Base-by-base conservation (phyloP, 768 basidiomycete genomes). In the Trametes cingulata region DNA sequence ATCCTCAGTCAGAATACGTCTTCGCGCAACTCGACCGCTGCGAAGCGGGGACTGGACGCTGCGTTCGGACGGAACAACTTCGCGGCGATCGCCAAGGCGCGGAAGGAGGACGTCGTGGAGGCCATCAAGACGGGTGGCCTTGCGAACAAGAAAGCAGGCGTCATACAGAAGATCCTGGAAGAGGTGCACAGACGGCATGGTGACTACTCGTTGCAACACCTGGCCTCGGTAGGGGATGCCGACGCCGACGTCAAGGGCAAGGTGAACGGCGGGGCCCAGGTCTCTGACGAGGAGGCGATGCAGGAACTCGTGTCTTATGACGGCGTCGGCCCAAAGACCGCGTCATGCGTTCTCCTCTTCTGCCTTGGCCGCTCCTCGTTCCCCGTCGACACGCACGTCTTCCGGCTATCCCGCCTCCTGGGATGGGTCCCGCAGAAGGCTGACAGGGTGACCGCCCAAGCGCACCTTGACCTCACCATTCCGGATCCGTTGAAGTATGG, bases 371-470 rank as follows among this genome's bases (percentile, higher is more conserved):
- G 85, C n/a, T 75, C 82, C 45, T 81, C 82, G 0, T 86, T 86
- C 56, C 83, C 85, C 0, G 85, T 87, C 49, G 85, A 87, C 60
- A 87, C 85, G 8, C 85, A 86, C 61, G 80, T 87, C 24, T 86
- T 78, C 65, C 75, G 85, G 14, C 68, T 85, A 56, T 78, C 77
- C 69, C 81, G 73, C 52, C 56, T 85, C 7, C 71, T 84, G 12
- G 80, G 78, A 0, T 83, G 83, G 82, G 77, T 82, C 0, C 82
- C 83, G 7, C 46, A 65, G 8, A 65, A 56, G 24, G 79, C 83
- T 15, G 78, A 84, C 65, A 70, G 82, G 0, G 76, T 86, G 2
- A 74, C 75, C 6, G 75, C 85, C 1, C 85, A 85, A 69, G 83
- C 82, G 12, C 85, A 85, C 67, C 68, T 86, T 17, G 84, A 86